Evolutionary conservation across 1,284 basidiomycete genomes (phyloP).

Genomic region (Meripilus lineatus): DNA sequence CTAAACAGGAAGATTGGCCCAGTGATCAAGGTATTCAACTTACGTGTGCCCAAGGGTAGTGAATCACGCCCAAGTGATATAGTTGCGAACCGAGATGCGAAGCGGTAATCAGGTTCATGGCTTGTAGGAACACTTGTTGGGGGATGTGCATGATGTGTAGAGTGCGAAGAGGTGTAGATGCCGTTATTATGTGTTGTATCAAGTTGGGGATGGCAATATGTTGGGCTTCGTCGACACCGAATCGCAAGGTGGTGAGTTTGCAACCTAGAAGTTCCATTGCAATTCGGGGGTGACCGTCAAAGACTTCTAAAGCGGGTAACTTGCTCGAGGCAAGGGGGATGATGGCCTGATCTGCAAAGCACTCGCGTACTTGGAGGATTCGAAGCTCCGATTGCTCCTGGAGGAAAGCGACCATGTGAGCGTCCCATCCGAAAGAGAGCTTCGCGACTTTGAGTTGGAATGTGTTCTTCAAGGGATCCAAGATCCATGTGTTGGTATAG

Average conservation of each 20-base stretch:
- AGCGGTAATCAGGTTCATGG: conserved; percentile 18
- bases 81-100: conserved; percentile 21
- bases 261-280: conserved; percentile 22
- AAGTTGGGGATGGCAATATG: conserved; percentile 17
- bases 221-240: conserved; percentile 21
- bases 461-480: conserved; percentile 17
- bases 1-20: neutral
- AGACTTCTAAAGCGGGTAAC: conserved; percentile 20
- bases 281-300: conserved; percentile 24
- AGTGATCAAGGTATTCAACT: conserved; percentile 11
- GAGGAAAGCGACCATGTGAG: conserved; percentile 25
- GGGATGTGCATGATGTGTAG: conserved; percentile 24
- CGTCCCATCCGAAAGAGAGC: conserved; percentile 25
- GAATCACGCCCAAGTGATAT: conserved; percentile 25
- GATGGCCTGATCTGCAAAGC: conserved; percentile 13
- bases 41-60: conserved; percentile 23
- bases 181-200: conserved; percentile 17
- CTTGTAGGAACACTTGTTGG: conserved; percentile 16
- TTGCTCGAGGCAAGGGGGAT: conserved; percentile 13
- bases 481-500: conserved; percentile 22
- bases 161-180: conserved; percentile 21
- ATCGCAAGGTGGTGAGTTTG: conserved; percentile 27
- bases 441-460: conserved; percentile 26
- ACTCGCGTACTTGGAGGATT: conserved; percentile 15
- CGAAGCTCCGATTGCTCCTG: conserved; percentile 22